phyloP scores from a whole-genome alignment of 306 rosid species.

The Quercus dentata region DNA sequence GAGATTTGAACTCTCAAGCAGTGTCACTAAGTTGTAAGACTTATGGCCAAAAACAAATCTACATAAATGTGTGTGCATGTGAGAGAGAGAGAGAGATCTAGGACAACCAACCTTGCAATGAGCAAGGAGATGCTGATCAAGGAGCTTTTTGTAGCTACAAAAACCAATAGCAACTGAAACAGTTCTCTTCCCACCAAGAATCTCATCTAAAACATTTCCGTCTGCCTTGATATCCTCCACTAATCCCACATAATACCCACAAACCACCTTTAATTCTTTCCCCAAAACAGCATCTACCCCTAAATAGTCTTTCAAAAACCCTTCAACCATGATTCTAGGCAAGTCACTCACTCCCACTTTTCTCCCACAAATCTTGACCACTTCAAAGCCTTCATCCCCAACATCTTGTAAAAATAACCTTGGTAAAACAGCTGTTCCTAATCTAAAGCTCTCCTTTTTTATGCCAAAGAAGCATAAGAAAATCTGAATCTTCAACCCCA shows the following conservation, averaged over 20 bases:
- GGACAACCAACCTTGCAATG: slow-evolving; percentile 46
- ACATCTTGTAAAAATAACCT: slow-evolving; percentile 60
- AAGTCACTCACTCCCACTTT: slow-evolving; percentile 49
- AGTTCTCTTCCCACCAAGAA: slow-evolving; percentile 7
- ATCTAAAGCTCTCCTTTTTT: slow-evolving; percentile 32
- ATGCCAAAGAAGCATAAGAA: slow-evolving; percentile 61
- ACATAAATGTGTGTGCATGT: too few species aligned
- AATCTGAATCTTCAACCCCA: slow-evolving; percentile 51
- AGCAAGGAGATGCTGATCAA: slow-evolving; percentile 37
- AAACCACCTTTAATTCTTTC: slow-evolving; percentile 49
- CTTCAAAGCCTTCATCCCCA: slow-evolving; percentile 55
- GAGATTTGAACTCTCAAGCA: too few species aligned
- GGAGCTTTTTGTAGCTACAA: slow-evolving; percentile 24
- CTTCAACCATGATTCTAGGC: slow-evolving; percentile 68
- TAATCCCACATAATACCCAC: slow-evolving; percentile 59
- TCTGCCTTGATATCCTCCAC: slow-evolving; percentile 29
- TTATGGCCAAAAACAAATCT: too few species aligned
- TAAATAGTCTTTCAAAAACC: slow-evolving; percentile 51
- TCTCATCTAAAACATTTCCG: not conserved
- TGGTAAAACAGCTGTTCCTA: slow-evolving; percentile 63
- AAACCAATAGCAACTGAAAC: slow-evolving; percentile 20
- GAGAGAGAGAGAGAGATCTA: not conserved
- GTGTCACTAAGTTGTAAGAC: too few species aligned
- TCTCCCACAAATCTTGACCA: slow-evolving; percentile 41
- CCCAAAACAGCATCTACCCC: slow-evolving; percentile 53